phyloP scores from a whole-genome alignment of 768 basidiomycete genomes.

The Macrocybe gigantea region DNA sequence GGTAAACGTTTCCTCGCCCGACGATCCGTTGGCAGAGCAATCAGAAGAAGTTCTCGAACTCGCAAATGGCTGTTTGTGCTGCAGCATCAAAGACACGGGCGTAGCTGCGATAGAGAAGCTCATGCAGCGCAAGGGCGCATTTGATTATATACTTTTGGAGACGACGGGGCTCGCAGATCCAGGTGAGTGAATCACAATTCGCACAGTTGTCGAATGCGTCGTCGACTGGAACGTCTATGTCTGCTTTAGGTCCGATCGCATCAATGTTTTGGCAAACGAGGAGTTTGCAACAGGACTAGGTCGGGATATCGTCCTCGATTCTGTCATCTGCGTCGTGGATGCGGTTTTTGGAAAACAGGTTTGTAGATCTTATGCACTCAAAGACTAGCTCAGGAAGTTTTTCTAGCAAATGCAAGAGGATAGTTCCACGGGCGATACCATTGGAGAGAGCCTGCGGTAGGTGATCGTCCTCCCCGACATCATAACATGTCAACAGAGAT shows the following conservation, averaged over 20 bases:
- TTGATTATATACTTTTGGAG: conserved; percentile 95
- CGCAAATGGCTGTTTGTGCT: conserved; percentile 97
- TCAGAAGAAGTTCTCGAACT: conserved; percentile 89
- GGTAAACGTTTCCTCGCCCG: conserved; percentile 71
- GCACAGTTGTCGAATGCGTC: too few species aligned
- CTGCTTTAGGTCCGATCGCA: conserved; percentile 68
- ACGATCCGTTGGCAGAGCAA: conserved; percentile 54
- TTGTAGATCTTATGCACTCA: background rate
- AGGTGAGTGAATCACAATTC: conserved; percentile 34
- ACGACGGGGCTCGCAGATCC: conserved; percentile 97
- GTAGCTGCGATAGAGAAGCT: conserved; percentile 91
- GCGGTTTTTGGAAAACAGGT: conserved; percentile 68
- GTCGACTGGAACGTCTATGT: background rate
- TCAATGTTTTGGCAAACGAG: conserved; percentile 87
- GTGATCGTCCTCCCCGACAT: conserved; percentile 6
- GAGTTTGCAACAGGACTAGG: conserved; percentile 68
- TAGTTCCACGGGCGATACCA: conserved; percentile 42
- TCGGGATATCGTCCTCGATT: conserved; percentile 72
- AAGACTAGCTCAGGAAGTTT: background rate
- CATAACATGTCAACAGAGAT: background rate
- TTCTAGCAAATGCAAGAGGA: conserved; percentile 84
- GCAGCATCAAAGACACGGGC: conserved; percentile 93
- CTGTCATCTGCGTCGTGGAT: conserved; percentile 91
- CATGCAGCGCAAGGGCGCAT: conserved; percentile 79
- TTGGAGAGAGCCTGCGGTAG: conserved; percentile 79